These are phyloP conservation scores for Bolboschoenoplectus hybrid DNA, from an alignment of 202 grass and related monocot genomes.

Conservation along the genomic window DNA sequence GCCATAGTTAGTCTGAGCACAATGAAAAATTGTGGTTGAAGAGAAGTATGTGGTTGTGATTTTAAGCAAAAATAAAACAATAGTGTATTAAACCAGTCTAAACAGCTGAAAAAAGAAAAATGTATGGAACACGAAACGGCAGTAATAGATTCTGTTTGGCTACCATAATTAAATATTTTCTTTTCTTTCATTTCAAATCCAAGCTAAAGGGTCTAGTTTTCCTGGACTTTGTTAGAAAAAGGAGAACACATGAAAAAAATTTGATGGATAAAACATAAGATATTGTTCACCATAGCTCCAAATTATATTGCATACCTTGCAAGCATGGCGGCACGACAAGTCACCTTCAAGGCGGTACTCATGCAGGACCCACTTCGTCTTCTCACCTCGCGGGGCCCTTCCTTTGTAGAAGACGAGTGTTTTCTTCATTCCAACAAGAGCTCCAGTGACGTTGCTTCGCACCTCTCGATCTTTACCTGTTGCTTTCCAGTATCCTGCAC, in stretches of 20 bases:
- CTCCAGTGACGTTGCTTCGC: constrained; percentile 54
- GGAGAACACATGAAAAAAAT: background rate
- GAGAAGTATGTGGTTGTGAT: background rate
- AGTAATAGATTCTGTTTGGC: background rate
- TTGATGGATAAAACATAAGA: background rate
- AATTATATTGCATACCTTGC: constrained; percentile 58
- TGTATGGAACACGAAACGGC: background rate
- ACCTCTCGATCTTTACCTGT: constrained; percentile 92
- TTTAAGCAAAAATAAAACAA: background rate
- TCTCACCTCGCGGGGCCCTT: constrained; percentile 82
- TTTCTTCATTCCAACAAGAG: constrained; percentile 90
- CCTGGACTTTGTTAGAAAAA: background rate
- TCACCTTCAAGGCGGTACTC: constrained; percentile 95
- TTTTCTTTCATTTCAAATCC: background rate
- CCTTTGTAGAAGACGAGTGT: constrained; percentile 96
- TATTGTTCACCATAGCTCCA: background rate
- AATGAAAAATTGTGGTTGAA: background rate
- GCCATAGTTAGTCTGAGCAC: background rate
- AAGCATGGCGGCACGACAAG: constrained; percentile 61
- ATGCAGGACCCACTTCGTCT: constrained; percentile 98
- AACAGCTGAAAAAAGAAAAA: background rate
- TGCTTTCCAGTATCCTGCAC: constrained; percentile 93
- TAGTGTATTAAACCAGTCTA: background rate
- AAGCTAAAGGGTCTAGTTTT: background rate
- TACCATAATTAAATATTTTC: background rate